phyloP scores from a whole-genome alignment of 768 basidiomycete genomes.

The Rhizopogon vulgaris region DNA sequence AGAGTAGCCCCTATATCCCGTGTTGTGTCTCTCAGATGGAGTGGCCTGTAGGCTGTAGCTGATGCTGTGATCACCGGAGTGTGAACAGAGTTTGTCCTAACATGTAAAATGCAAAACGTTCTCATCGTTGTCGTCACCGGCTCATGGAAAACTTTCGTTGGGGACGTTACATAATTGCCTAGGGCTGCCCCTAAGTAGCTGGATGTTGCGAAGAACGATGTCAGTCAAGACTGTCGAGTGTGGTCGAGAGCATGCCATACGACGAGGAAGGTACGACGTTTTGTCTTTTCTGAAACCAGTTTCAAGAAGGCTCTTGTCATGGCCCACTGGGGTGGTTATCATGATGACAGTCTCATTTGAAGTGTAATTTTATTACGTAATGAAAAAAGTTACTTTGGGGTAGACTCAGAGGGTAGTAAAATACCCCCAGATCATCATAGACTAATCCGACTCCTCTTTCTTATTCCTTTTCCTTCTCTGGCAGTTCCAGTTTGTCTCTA shows the following conservation, averaged over 20 bases:
- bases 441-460: conserved; percentile 2
- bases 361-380: conserved; percentile 20
- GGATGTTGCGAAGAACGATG: background rate
- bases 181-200: too few relatives aligned
- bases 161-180: conserved; percentile 6
- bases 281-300: background rate
- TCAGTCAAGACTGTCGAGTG: background rate
- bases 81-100: background rate
- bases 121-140: background rate
- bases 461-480: conserved; percentile 12
- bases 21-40: background rate
- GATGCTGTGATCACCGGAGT: background rate
- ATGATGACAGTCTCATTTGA: too few relatives aligned
- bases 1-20: background rate
- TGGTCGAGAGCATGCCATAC: background rate
- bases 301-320: background rate
- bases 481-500: conserved; percentile 6
- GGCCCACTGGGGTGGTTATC: too few relatives aligned
- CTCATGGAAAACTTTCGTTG: background rate
- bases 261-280: background rate
- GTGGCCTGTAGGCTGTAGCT: too few relatives aligned
- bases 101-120: background rate
- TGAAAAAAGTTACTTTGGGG: conserved; percentile 27
- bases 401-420: conserved; percentile 14
- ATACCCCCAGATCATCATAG: conserved; percentile 10